Evolutionary conservation across 169 alveolate species (phyloP).

Genomic region (Plasmodium coatneyi): DNA sequence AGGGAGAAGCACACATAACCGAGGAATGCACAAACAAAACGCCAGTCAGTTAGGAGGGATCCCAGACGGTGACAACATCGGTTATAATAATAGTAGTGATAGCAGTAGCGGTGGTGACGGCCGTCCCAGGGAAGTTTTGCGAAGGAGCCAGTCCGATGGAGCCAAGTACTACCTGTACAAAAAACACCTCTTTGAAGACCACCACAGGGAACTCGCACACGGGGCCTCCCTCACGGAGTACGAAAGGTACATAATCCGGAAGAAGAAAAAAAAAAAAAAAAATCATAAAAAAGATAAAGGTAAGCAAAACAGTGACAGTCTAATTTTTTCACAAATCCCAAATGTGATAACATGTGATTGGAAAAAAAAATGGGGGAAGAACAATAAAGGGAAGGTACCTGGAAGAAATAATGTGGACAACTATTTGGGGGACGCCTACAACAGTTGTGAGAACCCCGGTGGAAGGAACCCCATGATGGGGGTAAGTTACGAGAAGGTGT

Average conservation of each 20-base stretch:
- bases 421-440: not conserved
- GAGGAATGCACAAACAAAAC: not conserved
- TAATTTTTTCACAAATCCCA: not conserved
- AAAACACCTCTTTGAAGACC: not conserved
- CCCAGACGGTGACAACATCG: not conserved
- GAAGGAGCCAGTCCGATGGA: not conserved
- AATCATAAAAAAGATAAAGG: not conserved
- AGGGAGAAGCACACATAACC: not conserved
- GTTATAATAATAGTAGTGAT: not conserved
- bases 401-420: not conserved
- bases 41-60: not conserved
- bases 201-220: not conserved
- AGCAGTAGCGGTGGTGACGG: not conserved
- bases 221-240: not conserved
- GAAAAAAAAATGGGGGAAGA: not conserved
- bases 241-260: not conserved
- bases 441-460: not conserved
- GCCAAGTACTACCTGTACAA: not conserved
- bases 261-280: not conserved
- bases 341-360: not conserved
- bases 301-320: not conserved
- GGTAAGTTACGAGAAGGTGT: not conserved
- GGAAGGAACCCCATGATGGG: not conserved
- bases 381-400: not conserved
- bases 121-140: not conserved